Evolutionary conservation across 2,329 filamentous ascomycete genomes (phyloP).

Genomic region (Aquanectria penicillioides): DNA sequence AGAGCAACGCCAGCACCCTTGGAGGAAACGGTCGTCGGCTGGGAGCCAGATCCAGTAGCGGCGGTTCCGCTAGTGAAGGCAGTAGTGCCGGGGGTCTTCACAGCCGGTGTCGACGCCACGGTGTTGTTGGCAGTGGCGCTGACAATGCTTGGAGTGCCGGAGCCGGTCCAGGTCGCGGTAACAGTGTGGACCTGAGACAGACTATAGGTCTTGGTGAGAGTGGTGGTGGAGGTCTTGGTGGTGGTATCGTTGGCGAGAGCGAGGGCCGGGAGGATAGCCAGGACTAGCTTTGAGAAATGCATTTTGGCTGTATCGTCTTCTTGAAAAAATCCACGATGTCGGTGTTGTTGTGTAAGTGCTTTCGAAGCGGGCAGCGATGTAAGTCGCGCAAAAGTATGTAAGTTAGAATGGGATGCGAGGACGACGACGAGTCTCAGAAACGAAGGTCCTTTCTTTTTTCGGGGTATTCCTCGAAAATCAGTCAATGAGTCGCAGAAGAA

Average conservation of each 20-base stretch:
- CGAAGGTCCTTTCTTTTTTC: not conserved
- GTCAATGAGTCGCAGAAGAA: constrained; percentile 8
- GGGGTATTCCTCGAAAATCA: constrained; percentile 8
- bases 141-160: constrained; percentile 18
- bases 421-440: constrained; percentile 16
- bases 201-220: constrained; percentile 62
- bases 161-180: constrained; percentile 41
- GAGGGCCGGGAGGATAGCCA: constrained; percentile 63
- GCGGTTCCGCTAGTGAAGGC: constrained; percentile 21
- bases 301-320: constrained; percentile 42
- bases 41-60: constrained; percentile 16
- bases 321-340: constrained; percentile 15
- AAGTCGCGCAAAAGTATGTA: constrained; percentile 23
- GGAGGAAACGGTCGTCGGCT: constrained; percentile 46
- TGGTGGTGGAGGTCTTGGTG: constrained; percentile 61
- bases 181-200: constrained; percentile 58
- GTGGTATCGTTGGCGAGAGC: constrained; percentile 57
- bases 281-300: constrained; percentile 54
- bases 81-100: constrained; percentile 24
- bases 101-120: constrained; percentile 34
- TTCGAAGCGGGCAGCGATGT: constrained; percentile 32
- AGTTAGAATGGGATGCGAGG: not conserved
- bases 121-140: constrained; percentile 36
- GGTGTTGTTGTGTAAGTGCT: constrained; percentile 36
- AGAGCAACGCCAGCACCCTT: constrained; percentile 56